phyloP scores from a whole-genome alignment of 768 basidiomycete species.

The Suillus weaverae region DNA sequence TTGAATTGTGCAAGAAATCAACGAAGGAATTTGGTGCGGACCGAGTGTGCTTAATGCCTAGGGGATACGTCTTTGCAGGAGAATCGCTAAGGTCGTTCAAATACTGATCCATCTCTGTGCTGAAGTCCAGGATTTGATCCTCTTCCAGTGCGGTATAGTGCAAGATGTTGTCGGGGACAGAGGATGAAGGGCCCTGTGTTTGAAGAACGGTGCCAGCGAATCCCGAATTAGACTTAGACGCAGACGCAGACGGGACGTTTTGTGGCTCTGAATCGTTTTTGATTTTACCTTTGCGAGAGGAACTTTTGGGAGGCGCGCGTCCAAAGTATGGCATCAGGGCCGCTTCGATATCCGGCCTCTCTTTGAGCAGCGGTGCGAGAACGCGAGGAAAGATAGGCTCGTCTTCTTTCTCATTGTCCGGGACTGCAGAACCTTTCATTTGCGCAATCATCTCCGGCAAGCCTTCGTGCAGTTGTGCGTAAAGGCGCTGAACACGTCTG shows the following conservation, averaged over 20 bases:
- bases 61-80: constrained; percentile 13
- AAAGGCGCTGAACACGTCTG: background rate
- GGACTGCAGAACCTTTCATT: background rate
- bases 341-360: background rate
- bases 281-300: no score
- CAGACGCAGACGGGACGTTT: background rate
- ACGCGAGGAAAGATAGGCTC: background rate
- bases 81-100: constrained; percentile 28
- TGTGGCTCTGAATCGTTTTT: background rate
- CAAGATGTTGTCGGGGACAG: background rate
- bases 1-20: constrained; percentile 9
- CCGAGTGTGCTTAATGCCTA: constrained; percentile 6
- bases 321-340: background rate
- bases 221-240: background rate
- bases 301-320: background rate
- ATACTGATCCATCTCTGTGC: constrained; percentile 27
- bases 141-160: background rate
- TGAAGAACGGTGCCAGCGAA: background rate
- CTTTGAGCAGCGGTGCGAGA: background rate
- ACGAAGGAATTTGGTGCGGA: constrained; percentile 10
- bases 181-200: background rate
- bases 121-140: constrained; percentile 11
- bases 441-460: background rate
- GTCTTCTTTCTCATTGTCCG: background rate
- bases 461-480: background rate